These are phyloP conservation scores for Scenedesmus sp. DNA, from an alignment of 163 green algal genomes.

Conservation along the genomic window DNA sequence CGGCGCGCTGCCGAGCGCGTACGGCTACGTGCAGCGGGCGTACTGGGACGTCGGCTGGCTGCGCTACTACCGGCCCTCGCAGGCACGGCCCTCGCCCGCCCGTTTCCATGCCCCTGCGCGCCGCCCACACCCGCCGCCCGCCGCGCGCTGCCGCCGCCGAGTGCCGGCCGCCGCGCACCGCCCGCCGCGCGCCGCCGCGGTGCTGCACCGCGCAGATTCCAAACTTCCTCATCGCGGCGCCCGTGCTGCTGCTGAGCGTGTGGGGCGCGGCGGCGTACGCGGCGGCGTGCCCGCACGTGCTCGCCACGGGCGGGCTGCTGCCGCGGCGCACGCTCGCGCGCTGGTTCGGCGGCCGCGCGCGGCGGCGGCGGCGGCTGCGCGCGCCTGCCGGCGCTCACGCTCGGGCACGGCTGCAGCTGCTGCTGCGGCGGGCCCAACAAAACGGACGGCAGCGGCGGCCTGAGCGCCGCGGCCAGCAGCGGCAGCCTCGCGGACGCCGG, in stretches of 20 bases:
- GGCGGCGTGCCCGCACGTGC: background rate
- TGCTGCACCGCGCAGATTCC: conserved; percentile 67
- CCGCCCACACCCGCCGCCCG: too few relatives aligned
- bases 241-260: conserved; percentile 63
- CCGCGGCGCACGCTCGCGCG: conserved; percentile 6
- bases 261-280: conserved; percentile 42
- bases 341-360: background rate
- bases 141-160: too few relatives aligned
- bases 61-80: conserved; percentile 75
- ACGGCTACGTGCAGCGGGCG: conserved; percentile 81
- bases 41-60: conserved; percentile 93
- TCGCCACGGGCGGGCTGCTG: conserved; percentile 34
- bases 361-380: background rate
- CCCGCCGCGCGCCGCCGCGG: too few relatives aligned
- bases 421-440: too few relatives aligned
- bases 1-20: conserved; percentile 68
- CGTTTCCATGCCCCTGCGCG: background rate
- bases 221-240: conserved; percentile 86
- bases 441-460: conserved; percentile 1
- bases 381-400: background rate
- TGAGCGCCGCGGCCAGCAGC: too few relatives aligned
- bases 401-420: background rate
- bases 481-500: background rate
- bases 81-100: conserved; percentile 53
- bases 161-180: too few relatives aligned